These are phyloP conservation scores for Potentilla sterilis DNA, from an alignment of 306 rosid species.

Conservation along the genomic window DNA sequence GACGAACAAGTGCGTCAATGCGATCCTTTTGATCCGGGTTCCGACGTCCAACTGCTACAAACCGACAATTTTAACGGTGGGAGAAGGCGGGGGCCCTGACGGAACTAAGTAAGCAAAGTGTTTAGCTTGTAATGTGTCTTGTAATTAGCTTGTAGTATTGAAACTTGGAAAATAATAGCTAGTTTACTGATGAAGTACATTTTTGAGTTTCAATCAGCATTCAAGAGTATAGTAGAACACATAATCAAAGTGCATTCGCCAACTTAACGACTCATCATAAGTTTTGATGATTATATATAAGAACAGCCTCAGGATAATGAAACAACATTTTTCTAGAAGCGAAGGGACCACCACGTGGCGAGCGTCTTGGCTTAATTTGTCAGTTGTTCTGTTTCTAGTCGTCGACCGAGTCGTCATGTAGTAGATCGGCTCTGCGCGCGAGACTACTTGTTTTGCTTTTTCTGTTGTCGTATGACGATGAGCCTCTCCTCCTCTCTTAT, in stretches of 20 bases:
- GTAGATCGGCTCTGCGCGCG: neutral
- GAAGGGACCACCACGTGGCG: constrained; percentile 8
- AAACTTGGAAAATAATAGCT: too few species aligned
- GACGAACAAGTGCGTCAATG: neutral
- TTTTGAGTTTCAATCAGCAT: too few species aligned
- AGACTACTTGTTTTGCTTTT: neutral
- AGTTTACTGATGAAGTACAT: too few species aligned
- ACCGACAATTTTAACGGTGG: neutral
- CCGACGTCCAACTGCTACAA: neutral
- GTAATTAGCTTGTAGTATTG: too few species aligned
- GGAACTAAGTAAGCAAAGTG: too few species aligned
- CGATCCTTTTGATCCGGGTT: neutral
- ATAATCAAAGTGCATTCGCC: too few species aligned
- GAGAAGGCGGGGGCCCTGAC: neutral
- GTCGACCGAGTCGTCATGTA: too few species aligned
- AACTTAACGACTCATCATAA: too few species aligned
- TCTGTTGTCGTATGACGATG: neutral
- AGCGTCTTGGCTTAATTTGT: neutral
- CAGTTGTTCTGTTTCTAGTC: neutral
- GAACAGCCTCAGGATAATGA: too few species aligned
- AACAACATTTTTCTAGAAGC: neutral
- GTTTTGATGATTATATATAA: too few species aligned
- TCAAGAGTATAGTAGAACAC: too few species aligned
- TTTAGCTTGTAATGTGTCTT: too few species aligned
- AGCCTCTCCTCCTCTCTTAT: neutral